Percentiles rank a stretch among this genome's conserved stretches.
Evolutionary conservation across 2,329 filamentous ascomycete species (phyloP).

Genomic region (Lecanicillium sp.): DNA sequence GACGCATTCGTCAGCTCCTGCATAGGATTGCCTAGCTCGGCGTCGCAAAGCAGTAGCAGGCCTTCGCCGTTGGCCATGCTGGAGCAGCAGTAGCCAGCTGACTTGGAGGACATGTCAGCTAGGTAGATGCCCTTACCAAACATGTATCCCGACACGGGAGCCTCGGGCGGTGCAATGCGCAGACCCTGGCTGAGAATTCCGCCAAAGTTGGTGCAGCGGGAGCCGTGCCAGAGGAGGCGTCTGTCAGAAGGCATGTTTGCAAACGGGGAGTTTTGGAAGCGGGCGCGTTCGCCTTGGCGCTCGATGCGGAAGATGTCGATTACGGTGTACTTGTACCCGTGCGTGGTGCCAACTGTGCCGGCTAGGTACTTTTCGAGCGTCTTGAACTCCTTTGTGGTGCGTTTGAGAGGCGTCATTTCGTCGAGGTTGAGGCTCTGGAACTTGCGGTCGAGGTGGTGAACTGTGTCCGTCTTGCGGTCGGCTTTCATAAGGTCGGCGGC

Average conservation of each 20-base stretch:
- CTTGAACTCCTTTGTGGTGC: constrained; percentile 50
- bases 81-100: constrained; percentile 65
- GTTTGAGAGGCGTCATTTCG: constrained; percentile 66
- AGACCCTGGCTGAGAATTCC: constrained; percentile 83
- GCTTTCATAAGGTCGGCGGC: constrained; percentile 69
- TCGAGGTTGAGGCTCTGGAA: constrained; percentile 63
- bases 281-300: constrained; percentile 60
- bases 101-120: constrained; percentile 78
- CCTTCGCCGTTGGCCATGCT: constrained; percentile 58
- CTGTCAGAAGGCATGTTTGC: constrained; percentile 53
- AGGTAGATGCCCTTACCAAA: constrained; percentile 88
- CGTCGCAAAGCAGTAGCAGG: constrained; percentile 75
- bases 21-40: constrained; percentile 65
- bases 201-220: constrained; percentile 73
- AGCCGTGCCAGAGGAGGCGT: constrained; percentile 81
- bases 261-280: constrained; percentile 52
- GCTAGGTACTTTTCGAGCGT: constrained; percentile 60
- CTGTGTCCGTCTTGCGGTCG: constrained; percentile 37
- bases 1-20: constrained; percentile 49
- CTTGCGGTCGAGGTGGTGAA: constrained; percentile 63
- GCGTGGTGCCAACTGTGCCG: constrained; percentile 59
- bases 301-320: constrained; percentile 78
- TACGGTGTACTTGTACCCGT: constrained; percentile 51
- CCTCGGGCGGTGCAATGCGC: constrained; percentile 81
- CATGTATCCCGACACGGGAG: constrained; percentile 74